Base-by-base conservation (phyloP, 1,284 basidiomycete species). In the Ceraceosorus guamensis region DNA sequence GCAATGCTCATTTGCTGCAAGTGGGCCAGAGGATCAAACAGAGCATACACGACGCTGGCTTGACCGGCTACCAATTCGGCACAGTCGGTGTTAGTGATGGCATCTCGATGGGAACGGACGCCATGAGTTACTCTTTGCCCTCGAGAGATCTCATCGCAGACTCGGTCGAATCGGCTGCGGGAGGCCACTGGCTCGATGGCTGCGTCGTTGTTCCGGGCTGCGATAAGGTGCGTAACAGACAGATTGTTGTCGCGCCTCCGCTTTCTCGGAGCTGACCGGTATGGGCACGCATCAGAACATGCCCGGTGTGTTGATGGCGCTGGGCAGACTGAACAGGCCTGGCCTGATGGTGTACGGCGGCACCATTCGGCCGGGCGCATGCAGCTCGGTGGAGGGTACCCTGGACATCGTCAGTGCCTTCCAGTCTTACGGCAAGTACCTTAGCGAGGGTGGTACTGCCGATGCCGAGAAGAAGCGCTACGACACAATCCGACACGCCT, bases 291-390 rank as follows among this genome's bases (percentile, higher is more conserved):
- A 24, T 24, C 24, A 24, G 61, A 76, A 76, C 60, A 76, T 76
- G 73, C 73, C 73, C 31, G 73, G 73, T 62, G 72, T 75, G 5
- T 60, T 76, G 8, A 76, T 76, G 66, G 73, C 71, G 2, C 68
- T 75, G 13, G 72, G 71, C 37, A 61, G 73, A 14, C 67, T 75
- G 44, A 76, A 76, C 60, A 61, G 73, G 10, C 73, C 73, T 11
- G 72, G 72, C 52, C 63, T 76, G 50, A 75, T 76, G 71, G 70
- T 76, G 8, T 76, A 75, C 54, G 74, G 74, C 11, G 74, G 74
- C 33, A 75, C 74, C 44, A 76, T 76, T 50, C 66, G 70, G 16
- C 73, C 74, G 5, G 74, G 74, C 49, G 56, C 52, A 31, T 74
- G 70, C 50, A 61, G 53, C 13, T 62, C 54, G 46, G 56, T 70